Evolutionary conservation across 805 yeast species (phyloP).

Genomic region (Candida multigemmis): DNA sequence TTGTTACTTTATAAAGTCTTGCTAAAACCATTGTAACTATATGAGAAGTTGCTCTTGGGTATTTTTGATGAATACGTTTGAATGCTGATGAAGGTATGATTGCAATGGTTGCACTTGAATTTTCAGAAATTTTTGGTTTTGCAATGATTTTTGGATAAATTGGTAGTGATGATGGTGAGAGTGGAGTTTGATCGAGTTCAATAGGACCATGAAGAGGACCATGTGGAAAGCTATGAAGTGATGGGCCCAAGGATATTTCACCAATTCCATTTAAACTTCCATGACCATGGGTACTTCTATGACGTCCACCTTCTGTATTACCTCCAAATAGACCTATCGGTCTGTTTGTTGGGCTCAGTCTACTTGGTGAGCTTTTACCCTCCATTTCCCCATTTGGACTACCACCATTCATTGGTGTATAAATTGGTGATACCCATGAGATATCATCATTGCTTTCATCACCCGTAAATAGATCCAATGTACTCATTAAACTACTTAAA

Average conservation of each 20-base stretch:
- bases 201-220: too few species aligned
- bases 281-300: too few species aligned
- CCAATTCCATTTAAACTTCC: too few species aligned
- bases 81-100: conserved; percentile 86
- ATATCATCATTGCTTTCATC: conserved; percentile 1
- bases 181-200: too few species aligned
- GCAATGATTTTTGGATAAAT: conserved; percentile 47
- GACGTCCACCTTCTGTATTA: too few species aligned
- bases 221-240: too few species aligned
- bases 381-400: neutral
- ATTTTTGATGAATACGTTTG: conserved; percentile 56
- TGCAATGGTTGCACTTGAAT: conserved; percentile 63
- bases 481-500: conserved; percentile 71
- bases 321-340: too few species aligned
- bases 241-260: too few species aligned
- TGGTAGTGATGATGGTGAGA: neutral
- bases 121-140: conserved; percentile 39
- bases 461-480: conserved; percentile 57
- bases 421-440: too few species aligned
- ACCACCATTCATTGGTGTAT: too few species aligned
- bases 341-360: too few species aligned
- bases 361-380: neutral
- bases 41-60: conserved; percentile 87
- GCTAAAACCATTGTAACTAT: conserved; percentile 89
- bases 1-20: conserved; percentile 80